Conservation (phyloP, 495 filamentous ascomycete species). For the Clohesyomyces aquaticus region DNA sequence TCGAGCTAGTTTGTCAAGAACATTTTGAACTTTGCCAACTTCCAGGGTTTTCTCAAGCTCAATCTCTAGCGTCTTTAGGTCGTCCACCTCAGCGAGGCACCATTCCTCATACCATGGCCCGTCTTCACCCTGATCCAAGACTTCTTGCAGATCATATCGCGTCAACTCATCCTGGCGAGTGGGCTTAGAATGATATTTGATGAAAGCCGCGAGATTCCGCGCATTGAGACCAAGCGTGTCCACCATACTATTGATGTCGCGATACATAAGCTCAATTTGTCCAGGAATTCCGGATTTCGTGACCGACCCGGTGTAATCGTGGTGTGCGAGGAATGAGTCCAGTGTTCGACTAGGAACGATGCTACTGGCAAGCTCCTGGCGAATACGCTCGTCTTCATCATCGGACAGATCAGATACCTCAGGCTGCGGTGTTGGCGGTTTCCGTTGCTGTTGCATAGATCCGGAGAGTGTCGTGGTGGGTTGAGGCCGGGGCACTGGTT, state of each 20-base stretch:
- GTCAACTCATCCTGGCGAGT: constrained; percentile 55
- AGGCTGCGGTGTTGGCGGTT: constrained; percentile 45
- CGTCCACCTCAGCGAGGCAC: constrained; percentile 69
- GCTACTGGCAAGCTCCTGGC: constrained; percentile 58
- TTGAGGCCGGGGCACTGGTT: constrained; percentile 8
- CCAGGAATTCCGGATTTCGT: constrained; percentile 68
- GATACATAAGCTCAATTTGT: constrained; percentile 83
- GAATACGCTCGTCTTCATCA: constrained; percentile 65
- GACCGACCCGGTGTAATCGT: constrained; percentile 66
- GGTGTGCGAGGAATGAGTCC: constrained; percentile 67
- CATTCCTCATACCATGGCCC: constrained; percentile 62
- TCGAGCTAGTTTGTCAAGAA: constrained; percentile 63
- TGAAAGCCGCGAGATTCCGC: constrained; percentile 71
- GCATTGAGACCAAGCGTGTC: constrained; percentile 89
- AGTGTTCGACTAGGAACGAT: constrained; percentile 58
- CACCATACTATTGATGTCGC: constrained; percentile 95
- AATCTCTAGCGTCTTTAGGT: constrained; percentile 62
- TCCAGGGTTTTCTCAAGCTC: constrained; percentile 64
- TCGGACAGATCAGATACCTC: constrained; percentile 54
- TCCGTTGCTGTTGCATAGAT: constrained; percentile 43
- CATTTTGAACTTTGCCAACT: constrained; percentile 64
- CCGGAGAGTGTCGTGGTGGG: constrained; percentile 28
- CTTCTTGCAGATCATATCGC: constrained; percentile 61
- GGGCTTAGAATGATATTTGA: constrained; percentile 62
- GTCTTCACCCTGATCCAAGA: constrained; percentile 50